These are phyloP conservation scores for Astrothelium macrocarpum DNA, from an alignment of 495 filamentous ascomycete genomes.

Conservation along the genomic window DNA sequence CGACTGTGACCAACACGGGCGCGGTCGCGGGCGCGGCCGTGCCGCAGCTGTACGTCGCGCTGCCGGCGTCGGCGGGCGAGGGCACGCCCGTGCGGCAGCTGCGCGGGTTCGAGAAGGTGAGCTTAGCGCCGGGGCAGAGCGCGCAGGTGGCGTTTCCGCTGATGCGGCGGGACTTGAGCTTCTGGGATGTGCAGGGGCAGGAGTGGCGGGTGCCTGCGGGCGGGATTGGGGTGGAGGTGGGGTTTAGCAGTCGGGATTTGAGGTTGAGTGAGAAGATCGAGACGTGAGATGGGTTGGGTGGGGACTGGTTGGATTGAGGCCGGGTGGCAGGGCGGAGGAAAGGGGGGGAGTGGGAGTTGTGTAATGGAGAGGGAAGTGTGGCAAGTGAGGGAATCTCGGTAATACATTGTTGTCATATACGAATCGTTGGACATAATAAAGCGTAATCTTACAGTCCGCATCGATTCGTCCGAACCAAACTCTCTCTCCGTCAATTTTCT, in stretches of 20 bases:
- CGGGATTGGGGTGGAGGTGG: conserved; percentile 12
- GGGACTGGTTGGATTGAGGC: not conserved
- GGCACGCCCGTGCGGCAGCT: conserved; percentile 48
- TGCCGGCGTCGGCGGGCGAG: conserved; percentile 33
- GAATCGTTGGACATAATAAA: too few species aligned
- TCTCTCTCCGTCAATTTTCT: too few species aligned
- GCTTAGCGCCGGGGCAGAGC: conserved; percentile 35
- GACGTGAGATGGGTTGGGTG: not conserved
- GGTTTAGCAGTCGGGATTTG: conserved; percentile 19
- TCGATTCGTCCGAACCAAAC: not conserved
- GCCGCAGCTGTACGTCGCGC: conserved; percentile 55
- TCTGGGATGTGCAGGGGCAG: conserved; percentile 54
- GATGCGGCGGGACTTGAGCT: conserved; percentile 55
- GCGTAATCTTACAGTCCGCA: not conserved
- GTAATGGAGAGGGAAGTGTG: too few species aligned
- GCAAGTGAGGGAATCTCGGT: not conserved
- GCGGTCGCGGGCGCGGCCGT: conserved; percentile 34
- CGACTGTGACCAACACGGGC: conserved; percentile 50
- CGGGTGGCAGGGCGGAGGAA: not conserved
- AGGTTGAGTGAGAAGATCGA: not conserved
- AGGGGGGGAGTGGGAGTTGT: not conserved
- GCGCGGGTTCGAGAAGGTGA: conserved; percentile 56
- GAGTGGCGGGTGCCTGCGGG: conserved; percentile 38
- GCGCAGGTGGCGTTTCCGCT: conserved; percentile 44
- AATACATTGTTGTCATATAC: too few species aligned